Base-by-base conservation (phyloP, 371 early-diverging fungal genomes). In the Syncephalastrum contaminatum region DNA sequence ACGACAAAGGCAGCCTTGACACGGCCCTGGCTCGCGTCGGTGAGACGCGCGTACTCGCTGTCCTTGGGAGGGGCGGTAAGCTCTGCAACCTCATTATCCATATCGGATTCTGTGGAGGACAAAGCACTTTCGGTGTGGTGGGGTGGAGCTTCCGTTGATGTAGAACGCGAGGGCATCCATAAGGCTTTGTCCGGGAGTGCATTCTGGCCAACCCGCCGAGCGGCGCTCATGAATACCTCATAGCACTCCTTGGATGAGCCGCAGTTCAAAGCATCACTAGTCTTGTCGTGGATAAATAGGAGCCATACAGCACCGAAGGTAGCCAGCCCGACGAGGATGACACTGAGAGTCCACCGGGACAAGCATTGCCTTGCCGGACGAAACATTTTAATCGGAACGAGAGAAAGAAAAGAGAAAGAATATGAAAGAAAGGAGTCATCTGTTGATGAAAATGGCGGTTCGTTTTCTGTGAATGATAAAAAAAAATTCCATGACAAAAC, bases 1-100 rank as follows among this genome's bases (percentile, higher is more conserved):
- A 84, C 77, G 1, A 87, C 82, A 69, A 88, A 87, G 2, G 81
- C 86, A 0, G 85, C 92, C 21, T 54, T 57, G 54, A 71, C 52
- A 22, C 73, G 64, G 5, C 57, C 63, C 36, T 60, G 50, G 12
- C 47, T 53, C 7, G 56, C 2, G 52, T 62, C 56, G 0, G 68
- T 63, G n/a, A 69, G 51, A 0, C 43, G 49, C 15, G 43, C 45
- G 45, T 72, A 66, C 52, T 66, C 62, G 36, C 48, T 39, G 22
- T 72, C 59, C 51, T 48, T 51, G 7, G 45, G 58, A 12, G 45
- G 58, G 7, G 10, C 2, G 7, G 36, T 8, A 5, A 30, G 8
- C 36, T 8, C 36, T 2, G 36, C 36, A 30, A 10, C 36, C 36
- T 30, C 36, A 12, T 30, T 10, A 5, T 30, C 10, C 10, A 8